Conservation (phyloP, 129 eudicot species). For the Artemisia argyi region DNA sequence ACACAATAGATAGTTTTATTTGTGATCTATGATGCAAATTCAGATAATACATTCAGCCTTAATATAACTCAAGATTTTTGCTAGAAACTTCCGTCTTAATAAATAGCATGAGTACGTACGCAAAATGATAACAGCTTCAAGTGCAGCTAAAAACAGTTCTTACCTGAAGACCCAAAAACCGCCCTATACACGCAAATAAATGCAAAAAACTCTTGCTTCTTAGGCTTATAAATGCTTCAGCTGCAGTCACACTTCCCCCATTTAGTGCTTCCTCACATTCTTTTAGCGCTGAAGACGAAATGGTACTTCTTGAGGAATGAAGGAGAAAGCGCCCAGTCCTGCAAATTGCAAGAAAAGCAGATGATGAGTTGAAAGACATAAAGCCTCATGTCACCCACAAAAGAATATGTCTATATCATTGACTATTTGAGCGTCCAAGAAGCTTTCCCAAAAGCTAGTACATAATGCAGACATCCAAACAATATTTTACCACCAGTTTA, state of each 20-base stretch:
- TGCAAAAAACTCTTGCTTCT: slow-evolving; percentile 79
- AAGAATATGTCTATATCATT: too few species aligned
- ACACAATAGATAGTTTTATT: too few species aligned
- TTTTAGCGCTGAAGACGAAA: slow-evolving; percentile 59
- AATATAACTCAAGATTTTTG: not conserved
- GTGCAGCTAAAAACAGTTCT: slow-evolving; percentile 6
- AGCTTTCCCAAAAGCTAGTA: too few species aligned
- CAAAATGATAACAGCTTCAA: not conserved
- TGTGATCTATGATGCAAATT: not conserved
- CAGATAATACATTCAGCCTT: slow-evolving; percentile 1
- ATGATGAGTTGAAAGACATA: not conserved
- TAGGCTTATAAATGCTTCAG: slow-evolving; percentile 73
- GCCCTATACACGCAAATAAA: slow-evolving; percentile 85
- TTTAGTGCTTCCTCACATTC: slow-evolving; percentile 93
- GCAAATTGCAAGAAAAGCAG: slow-evolving; percentile 23
- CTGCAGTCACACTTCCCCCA: slow-evolving; percentile 74
- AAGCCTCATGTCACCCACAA: too few species aligned
- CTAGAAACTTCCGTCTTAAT: not conserved
- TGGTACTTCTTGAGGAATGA: slow-evolving; percentile 74
- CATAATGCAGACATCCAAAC: too few species aligned
- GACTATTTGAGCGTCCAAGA: too few species aligned
- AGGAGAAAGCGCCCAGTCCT: slow-evolving; percentile 93
- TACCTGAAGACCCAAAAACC: slow-evolving; percentile 96
- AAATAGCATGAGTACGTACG: not conserved
- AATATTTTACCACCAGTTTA: too few species aligned